A percentile compares a stretch with the other conserved stretches of the same genome.
Evolutionary conservation across 2,329 filamentous ascomycete species (phyloP).

Genomic region (Magnaporthales sp.): DNA sequence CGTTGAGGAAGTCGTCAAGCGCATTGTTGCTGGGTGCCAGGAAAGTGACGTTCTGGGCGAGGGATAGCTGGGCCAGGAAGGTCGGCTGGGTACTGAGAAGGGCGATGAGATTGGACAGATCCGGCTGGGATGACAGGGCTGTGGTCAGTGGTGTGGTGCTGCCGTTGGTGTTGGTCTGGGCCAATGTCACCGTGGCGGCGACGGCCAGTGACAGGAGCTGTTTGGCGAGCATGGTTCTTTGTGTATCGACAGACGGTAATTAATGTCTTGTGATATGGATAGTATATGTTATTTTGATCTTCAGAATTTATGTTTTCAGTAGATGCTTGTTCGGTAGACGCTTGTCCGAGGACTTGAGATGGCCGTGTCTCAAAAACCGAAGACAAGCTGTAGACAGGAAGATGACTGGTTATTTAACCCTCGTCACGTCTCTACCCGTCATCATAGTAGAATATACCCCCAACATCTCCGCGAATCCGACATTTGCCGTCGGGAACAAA

Average conservation of each 20-base stretch:
- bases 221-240: background rate
- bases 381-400: background rate
- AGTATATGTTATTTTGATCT: background rate
- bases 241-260: background rate
- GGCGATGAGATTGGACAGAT: conserved; percentile 2
- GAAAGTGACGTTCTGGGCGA: conserved; percentile 6
- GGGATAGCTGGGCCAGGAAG: conserved; percentile 4
- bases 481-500: background rate
- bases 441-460: background rate
- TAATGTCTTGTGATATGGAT: background rate
- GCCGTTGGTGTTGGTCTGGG: conserved; percentile 1
- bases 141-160: conserved; percentile 2
- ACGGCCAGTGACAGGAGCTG: conserved; percentile 2
- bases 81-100: conserved; percentile 4
- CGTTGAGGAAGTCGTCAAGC: conserved; percentile 5
- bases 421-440: background rate
- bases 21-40: conserved; percentile 8
- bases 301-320: background rate
- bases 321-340: background rate
- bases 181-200: background rate
- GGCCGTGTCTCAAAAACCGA: background rate
- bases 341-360: background rate
- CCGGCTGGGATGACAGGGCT: background rate
- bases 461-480: background rate
- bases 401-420: background rate